These are phyloP conservation scores for Vicia faba DNA, from an alignment of 306 rosid species.

Conservation along the genomic window DNA sequence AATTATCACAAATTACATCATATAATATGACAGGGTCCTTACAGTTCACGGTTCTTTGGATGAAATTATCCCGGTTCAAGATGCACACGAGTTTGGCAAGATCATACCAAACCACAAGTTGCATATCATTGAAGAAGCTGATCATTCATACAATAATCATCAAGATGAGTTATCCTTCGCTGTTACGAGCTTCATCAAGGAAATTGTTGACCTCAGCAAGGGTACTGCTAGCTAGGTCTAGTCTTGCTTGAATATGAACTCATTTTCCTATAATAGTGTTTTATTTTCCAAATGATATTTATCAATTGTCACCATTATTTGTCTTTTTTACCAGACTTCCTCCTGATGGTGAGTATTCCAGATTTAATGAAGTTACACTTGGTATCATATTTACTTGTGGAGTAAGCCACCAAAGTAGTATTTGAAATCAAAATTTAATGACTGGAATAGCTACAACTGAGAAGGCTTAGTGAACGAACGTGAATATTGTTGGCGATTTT, in stretches of 20 bases:
- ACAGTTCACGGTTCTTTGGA: constrained; percentile 77
- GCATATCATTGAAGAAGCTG: constrained; percentile 61
- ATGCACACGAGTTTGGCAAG: constrained; percentile 65
- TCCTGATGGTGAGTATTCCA: neutral
- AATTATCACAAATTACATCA: neutral
- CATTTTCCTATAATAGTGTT: neutral
- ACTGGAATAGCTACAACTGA: too few species aligned
- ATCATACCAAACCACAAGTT: constrained; percentile 71
- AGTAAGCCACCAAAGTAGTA: too few species aligned
- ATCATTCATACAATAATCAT: constrained; percentile 54
- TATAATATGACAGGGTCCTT: constrained; percentile 52
- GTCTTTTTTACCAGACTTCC: neutral
- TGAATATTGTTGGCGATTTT: too few species aligned
- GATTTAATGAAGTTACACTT: neutral
- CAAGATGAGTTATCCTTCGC: constrained; percentile 54
- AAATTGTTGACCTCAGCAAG: constrained; percentile 45
- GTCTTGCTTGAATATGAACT: constrained; percentile 21
- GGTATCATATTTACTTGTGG: neutral
- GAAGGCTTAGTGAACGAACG: too few species aligned
- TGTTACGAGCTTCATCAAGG: constrained; percentile 49
- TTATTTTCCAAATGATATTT: neutral
- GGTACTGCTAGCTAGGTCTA: constrained; percentile 40
- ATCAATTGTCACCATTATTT: neutral
- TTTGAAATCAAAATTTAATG: too few species aligned
- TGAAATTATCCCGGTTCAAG: constrained; percentile 49